These are phyloP conservation scores for Sugiyamaella chiloensis DNA, from an alignment of 805 yeast genomes.

Conservation along the genomic window DNA sequence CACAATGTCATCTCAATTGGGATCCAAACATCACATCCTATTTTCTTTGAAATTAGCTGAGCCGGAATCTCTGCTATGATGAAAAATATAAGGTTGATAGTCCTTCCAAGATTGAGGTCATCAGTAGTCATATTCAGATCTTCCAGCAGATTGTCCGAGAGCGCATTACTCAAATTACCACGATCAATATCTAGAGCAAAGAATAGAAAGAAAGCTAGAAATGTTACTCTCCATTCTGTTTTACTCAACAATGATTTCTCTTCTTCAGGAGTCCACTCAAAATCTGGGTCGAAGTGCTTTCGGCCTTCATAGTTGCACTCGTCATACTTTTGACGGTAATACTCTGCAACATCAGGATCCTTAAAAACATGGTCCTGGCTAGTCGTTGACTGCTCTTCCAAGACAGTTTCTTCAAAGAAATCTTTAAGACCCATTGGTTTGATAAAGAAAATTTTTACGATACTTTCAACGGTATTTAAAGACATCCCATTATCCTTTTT, in stretches of 20 bases:
- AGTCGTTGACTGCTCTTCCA: constrained; percentile 15
- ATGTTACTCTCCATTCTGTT: constrained; percentile 50
- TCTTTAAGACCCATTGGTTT: constrained; percentile 8
- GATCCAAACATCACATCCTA: constrained; percentile 63
- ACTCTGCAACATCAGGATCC: constrained; percentile 44
- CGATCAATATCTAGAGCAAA: constrained; percentile 56
- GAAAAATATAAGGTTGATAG: constrained; percentile 52
- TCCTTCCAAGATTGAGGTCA: constrained; percentile 55
- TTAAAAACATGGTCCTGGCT: constrained; percentile 27
- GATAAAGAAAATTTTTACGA: no score
- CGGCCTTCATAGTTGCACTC: constrained; percentile 50
- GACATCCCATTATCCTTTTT: no score
- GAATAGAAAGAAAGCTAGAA: constrained; percentile 55
- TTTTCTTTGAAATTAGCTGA: constrained; percentile 55
- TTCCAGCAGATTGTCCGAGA: constrained; percentile 50
- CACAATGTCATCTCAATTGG: constrained; percentile 55
- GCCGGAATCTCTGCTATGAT: constrained; percentile 63
- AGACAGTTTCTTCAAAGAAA: constrained; percentile 24
- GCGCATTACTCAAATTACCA: constrained; percentile 52
- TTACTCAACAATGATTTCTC: constrained; percentile 47
- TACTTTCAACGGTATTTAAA: no score
- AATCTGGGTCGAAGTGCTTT: constrained; percentile 51
- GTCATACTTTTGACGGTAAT: constrained; percentile 44
- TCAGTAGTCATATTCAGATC: constrained; percentile 51
- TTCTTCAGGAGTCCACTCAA: constrained; percentile 48